Conservation (phyloP, 2,329 filamentous ascomycete genomes). For the Xylaria sp. region DNA sequence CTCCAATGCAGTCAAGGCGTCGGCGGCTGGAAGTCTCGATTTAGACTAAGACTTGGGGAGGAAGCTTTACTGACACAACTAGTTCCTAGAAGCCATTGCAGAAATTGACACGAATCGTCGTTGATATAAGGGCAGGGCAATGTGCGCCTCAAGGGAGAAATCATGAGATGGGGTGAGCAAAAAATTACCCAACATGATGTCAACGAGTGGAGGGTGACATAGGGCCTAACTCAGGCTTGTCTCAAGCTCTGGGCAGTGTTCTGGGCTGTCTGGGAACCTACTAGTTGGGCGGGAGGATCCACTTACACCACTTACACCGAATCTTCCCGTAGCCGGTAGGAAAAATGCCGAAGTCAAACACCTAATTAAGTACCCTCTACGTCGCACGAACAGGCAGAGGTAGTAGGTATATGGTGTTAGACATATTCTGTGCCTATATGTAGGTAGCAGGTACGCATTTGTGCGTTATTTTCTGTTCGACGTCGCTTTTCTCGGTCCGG, state of each 20-base stretch:
- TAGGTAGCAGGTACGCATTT: no score
- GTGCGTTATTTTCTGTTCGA: background rate
- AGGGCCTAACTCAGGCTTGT: conserved; percentile 2
- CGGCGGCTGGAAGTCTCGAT: background rate
- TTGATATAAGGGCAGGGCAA: background rate
- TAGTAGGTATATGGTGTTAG: background rate
- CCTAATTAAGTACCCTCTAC: background rate
- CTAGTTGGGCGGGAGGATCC: conserved; percentile 4
- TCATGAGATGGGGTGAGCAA: conserved; percentile 7
- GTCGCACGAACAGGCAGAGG: background rate
- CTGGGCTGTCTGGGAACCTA: no score
- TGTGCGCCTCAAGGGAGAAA: background rate
- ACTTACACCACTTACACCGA: conserved; percentile 33
- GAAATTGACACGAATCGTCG: background rate
- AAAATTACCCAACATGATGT: conserved; percentile 36
- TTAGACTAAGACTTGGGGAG: background rate
- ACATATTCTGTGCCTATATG: background rate
- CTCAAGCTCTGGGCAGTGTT: background rate
- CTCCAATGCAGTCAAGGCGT: background rate
- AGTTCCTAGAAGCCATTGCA: background rate
- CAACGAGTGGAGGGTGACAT: conserved; percentile 28
- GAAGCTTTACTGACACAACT: conserved; percentile 15
- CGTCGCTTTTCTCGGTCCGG: background rate
- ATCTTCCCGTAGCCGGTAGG: conserved; percentile 29
- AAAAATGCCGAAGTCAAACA: conserved; percentile 4